Conservation (phyloP, 805 yeast genomes). For the Kodamaea restingae region DNA sequence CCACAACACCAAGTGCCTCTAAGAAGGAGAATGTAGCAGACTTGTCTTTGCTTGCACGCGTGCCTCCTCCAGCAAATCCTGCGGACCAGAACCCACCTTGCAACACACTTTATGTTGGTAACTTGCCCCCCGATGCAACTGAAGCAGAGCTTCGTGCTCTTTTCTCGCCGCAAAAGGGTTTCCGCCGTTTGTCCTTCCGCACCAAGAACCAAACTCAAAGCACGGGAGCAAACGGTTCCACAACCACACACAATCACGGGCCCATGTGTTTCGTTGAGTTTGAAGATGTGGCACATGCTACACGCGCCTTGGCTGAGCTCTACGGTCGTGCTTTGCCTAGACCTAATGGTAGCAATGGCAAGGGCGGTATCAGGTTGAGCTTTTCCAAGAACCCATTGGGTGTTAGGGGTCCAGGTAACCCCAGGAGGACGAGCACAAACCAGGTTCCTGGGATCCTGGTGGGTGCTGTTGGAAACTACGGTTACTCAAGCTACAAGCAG, state of each 20-base stretch:
- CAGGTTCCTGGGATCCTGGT: slow-evolving; percentile 16
- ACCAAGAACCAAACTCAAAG: slow-evolving; percentile 51
- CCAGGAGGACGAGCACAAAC: slow-evolving; percentile 37
- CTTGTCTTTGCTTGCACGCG: slow-evolving; percentile 67
- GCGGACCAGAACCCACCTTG: slow-evolving; percentile 99
- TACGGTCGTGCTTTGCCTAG: slow-evolving; percentile 91
- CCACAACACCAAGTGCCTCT: slow-evolving; percentile 13
- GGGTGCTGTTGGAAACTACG: slow-evolving; percentile 32
- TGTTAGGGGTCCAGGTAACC: slow-evolving; percentile 69
- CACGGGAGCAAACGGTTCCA: slow-evolving; percentile 23
- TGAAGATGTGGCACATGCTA: slow-evolving; percentile 92
- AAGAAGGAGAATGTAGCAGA: slow-evolving; percentile 42
- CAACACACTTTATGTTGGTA: slow-evolving; percentile 94
- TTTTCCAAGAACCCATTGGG: slow-evolving; percentile 97
- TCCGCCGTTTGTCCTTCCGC: slow-evolving; percentile 86
- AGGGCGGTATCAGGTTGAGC: slow-evolving; percentile 92
- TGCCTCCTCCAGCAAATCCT: slow-evolving; percentile 93
- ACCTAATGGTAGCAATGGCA: slow-evolving; percentile 61
- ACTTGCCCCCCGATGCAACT: slow-evolving; percentile 94
- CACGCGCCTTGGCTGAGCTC: slow-evolving; percentile 87
- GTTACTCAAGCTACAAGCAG: slow-evolving; percentile 32
- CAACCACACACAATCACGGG: slow-evolving; percentile 57
- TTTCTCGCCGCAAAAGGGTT: slow-evolving; percentile 87
- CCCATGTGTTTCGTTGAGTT: slow-evolving; percentile 99
- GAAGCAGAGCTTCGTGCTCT: slow-evolving; percentile 86